Conservation (phyloP, 371 early-diverging fungal species). For the Catenaria anguillulae region DNA sequence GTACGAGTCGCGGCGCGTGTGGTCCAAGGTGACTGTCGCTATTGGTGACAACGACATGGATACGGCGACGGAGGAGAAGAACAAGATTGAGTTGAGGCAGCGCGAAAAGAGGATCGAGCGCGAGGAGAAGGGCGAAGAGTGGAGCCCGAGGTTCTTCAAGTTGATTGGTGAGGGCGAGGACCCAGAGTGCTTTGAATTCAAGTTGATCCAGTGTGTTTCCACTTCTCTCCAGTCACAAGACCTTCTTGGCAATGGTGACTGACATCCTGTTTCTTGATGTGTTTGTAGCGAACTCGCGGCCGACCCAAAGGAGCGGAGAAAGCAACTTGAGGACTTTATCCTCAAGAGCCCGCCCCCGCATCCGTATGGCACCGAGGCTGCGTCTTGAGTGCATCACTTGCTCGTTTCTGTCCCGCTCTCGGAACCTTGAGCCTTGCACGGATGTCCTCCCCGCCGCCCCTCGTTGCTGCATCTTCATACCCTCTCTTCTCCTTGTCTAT, state of each 20-base stretch:
- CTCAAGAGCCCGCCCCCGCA: slow-evolving; percentile 8
- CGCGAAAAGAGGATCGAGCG: slow-evolving; percentile 48
- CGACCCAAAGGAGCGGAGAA: not conserved
- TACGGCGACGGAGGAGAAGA: slow-evolving; percentile 66
- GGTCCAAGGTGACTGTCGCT: slow-evolving; percentile 69
- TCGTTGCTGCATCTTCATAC: no score
- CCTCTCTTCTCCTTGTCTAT: no score
- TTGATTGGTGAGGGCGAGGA: slow-evolving; percentile 19
- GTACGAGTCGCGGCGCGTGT: slow-evolving; percentile 71
- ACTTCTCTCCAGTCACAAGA: not conserved
- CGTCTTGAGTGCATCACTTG: no score
- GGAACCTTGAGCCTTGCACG: no score
- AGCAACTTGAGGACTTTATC: slow-evolving; percentile 4
- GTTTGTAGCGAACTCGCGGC: not conserved
- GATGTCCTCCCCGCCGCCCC: no score
- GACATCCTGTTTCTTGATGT: not conserved
- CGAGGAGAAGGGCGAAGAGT: slow-evolving; percentile 20
- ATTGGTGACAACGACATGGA: slow-evolving; percentile 50
- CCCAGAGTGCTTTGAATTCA: slow-evolving; percentile 1
- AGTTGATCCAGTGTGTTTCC: not conserved
- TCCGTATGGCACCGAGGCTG: not conserved
- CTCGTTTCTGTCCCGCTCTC: no score
- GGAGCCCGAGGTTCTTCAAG: slow-evolving; percentile 27
- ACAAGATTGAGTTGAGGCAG: slow-evolving; percentile 67
- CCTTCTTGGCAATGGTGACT: no score